These are phyloP conservation scores for Lachnellula subtilissima DNA, from an alignment of 2,329 filamentous ascomycete species.

Conservation along the genomic window DNA sequence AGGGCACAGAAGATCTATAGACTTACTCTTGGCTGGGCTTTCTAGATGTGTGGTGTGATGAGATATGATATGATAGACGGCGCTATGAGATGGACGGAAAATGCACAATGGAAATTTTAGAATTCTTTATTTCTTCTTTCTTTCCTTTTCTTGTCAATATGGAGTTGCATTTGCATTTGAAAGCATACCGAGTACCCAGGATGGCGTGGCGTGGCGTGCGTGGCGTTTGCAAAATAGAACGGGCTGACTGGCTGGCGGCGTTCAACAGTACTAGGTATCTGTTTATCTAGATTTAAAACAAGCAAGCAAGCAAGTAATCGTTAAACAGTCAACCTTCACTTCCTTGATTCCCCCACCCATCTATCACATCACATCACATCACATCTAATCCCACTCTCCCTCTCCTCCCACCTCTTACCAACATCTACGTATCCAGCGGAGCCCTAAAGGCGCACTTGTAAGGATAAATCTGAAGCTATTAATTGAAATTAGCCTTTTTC, in stretches of 20 bases:
- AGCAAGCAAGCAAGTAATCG: no score
- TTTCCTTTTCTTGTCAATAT: no score
- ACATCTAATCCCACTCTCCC: not conserved
- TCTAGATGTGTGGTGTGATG: slow-evolving; percentile 5
- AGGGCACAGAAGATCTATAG: slow-evolving; percentile 23
- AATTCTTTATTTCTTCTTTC: not conserved
- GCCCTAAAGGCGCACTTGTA: slow-evolving; percentile 12
- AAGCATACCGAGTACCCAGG: no score
- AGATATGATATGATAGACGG: not conserved
- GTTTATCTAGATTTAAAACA: no score
- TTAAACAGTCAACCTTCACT: no score
- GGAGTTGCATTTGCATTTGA: no score
- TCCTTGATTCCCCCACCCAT: no score
- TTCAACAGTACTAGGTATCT: no score
- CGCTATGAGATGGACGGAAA: not conserved
- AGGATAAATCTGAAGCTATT: slow-evolving; percentile 10
- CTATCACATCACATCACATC: no score
- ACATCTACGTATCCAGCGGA: not conserved
- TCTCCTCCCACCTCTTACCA: not conserved
- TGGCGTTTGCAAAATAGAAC: no score
- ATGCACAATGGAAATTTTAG: not conserved
- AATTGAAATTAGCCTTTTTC: not conserved
- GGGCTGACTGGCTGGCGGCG: no score
- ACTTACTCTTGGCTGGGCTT: slow-evolving; percentile 20
- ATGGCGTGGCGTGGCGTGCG: no score